These are phyloP conservation scores for Monilinia polystroma DNA, from an alignment of 2,329 filamentous ascomycete species.

Conservation along the genomic window DNA sequence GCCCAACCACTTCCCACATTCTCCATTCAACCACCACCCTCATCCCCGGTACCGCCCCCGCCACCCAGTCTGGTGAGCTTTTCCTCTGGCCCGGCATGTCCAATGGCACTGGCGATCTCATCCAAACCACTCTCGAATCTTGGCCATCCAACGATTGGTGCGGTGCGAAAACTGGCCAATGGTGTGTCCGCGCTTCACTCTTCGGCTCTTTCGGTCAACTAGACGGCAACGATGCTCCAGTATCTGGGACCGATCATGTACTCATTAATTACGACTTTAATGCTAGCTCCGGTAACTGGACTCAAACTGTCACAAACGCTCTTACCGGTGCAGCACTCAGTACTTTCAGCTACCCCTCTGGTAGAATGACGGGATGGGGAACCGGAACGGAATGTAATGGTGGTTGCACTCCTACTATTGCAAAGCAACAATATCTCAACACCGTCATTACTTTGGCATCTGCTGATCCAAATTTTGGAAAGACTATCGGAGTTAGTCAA, in stretches of 20 bases:
- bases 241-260: constrained; percentile 37
- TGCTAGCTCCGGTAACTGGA: constrained; percentile 30
- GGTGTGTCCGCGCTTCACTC: constrained; percentile 45
- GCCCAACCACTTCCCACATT: constrained; percentile 43
- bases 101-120: constrained; percentile 42
- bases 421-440: constrained; percentile 43
- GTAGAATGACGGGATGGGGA: constrained; percentile 43
- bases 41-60: constrained; percentile 44
- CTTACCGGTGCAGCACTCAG: constrained; percentile 41
- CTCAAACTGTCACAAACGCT: constrained; percentile 41
- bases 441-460: constrained; percentile 43
- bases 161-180: constrained; percentile 42
- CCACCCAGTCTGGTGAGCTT: constrained; percentile 43
- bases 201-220: constrained; percentile 47
- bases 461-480: constrained; percentile 39
- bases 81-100: constrained; percentile 47
- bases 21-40: constrained; percentile 44
- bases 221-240: constrained; percentile 35
- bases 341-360: constrained; percentile 41
- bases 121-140: constrained; percentile 46
- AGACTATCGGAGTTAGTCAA: constrained; percentile 32
- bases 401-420: constrained; percentile 43
- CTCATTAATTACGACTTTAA: constrained; percentile 37
- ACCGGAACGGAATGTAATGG: constrained; percentile 46
- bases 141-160: constrained; percentile 46